These are phyloP conservation scores for Talaromyces verruculosus DNA, from an alignment of 2,329 filamentous ascomycete species.

Conservation along the genomic window DNA sequence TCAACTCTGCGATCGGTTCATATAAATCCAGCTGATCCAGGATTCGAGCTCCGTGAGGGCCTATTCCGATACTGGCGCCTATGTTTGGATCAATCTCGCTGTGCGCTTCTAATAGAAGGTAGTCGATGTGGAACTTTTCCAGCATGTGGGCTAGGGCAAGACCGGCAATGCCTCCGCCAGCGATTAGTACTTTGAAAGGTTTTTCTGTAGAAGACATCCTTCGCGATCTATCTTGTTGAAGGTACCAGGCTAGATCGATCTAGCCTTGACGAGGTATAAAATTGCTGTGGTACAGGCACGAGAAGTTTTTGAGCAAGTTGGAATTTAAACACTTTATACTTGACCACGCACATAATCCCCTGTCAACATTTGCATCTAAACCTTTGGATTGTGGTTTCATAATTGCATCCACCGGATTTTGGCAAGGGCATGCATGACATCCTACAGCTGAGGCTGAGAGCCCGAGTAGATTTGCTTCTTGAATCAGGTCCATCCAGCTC, in stretches of 20 bases:
- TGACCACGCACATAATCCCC: background rate
- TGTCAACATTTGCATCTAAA: background rate
- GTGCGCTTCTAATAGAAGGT: conserved; percentile 50
- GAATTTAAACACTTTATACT: too few relatives aligned
- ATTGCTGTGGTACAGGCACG: background rate
- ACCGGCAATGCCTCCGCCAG: conserved; percentile 52
- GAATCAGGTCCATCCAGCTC: background rate
- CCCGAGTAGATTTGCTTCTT: background rate
- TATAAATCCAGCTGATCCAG: conserved; percentile 53
- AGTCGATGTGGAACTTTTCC: conserved; percentile 49
- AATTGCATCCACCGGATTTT: background rate
- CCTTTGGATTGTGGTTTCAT: background rate
- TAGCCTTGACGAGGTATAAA: background rate
- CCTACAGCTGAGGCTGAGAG: background rate
- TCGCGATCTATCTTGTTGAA: background rate
- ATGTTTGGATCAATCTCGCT: conserved; percentile 38
- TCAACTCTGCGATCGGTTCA: conserved; percentile 26
- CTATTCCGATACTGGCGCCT: conserved; percentile 52
- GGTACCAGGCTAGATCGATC: background rate
- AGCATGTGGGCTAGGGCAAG: conserved; percentile 50
- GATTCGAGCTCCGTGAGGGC: conserved; percentile 47
- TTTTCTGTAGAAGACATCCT: background rate
- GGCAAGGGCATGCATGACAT: background rate
- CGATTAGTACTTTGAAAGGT: conserved; percentile 45
- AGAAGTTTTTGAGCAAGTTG: background rate